A percentile compares a stretch with the other conserved stretches of the same genome.
phyloP scores from a whole-genome alignment of 441 rosid genomes.

The Euphorbia corollata region DNA sequence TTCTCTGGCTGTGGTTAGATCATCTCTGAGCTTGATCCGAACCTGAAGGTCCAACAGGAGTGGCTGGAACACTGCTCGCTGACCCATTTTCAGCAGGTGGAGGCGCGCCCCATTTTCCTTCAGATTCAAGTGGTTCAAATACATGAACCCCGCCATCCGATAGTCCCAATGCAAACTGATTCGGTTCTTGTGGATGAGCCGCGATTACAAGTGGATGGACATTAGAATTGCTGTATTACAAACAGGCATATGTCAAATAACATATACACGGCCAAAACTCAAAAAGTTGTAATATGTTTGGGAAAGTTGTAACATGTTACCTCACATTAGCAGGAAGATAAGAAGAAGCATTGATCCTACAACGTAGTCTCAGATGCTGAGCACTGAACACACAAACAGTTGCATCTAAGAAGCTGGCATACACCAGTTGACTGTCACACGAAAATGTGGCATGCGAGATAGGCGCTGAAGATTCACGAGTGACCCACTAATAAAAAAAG shows the following conservation, averaged over 20 bases:
- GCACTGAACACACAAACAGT: constrained; percentile 76
- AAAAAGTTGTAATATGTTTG: neutral
- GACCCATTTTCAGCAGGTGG: constrained; percentile 90
- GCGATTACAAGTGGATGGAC: constrained; percentile 86
- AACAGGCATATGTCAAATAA: neutral
- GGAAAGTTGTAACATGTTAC: constrained; percentile 18
- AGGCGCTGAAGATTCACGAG: constrained; percentile 65
- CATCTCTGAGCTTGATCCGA: constrained; percentile 87
- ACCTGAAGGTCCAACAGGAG: constrained; percentile 69
- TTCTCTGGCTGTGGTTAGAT: constrained; percentile 31
- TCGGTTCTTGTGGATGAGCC: constrained; percentile 87
- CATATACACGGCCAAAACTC: neutral
- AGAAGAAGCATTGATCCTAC: constrained; percentile 70
- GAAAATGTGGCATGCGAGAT: constrained; percentile 87
- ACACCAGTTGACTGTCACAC: constrained; percentile 89
- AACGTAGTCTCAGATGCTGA: constrained; percentile 62
- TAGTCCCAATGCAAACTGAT: constrained; percentile 84
- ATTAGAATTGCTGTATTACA: constrained; percentile 44
- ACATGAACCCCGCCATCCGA: constrained; percentile 93
- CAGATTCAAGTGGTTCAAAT: constrained; percentile 91
- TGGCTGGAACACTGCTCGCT: constrained; percentile 46
- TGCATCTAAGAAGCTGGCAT: constrained; percentile 79
- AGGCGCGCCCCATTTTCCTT: constrained; percentile 88
- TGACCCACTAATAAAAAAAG: constrained; percentile 50
- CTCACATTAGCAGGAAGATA: constrained; percentile 75